These are phyloP conservation scores for Tolypocladium cylindrosporum DNA, from an alignment of 2,329 filamentous ascomycete genomes.

Conservation along the genomic window DNA sequence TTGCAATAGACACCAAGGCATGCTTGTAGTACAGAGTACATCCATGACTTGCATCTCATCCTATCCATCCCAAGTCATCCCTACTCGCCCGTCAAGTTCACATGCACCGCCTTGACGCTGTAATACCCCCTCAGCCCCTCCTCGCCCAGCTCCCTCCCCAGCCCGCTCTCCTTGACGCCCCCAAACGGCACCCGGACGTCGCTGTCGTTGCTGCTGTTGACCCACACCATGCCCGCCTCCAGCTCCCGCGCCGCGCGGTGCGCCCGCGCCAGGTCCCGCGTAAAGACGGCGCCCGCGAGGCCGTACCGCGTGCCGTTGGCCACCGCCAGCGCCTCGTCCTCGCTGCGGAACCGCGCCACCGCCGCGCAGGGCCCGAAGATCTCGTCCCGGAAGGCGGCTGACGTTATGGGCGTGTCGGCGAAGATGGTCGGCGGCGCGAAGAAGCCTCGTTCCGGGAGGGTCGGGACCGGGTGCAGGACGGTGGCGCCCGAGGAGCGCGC, in stretches of 20 bases:
- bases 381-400: slow-evolving; percentile 36
- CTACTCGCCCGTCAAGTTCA: slow-evolving; percentile 21
- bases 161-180: slow-evolving; percentile 37
- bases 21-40: too few relatives aligned
- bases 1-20: too few relatives aligned
- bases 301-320: slow-evolving; percentile 50
- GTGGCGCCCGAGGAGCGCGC: slow-evolving; percentile 45
- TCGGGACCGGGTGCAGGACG: slow-evolving; percentile 53
- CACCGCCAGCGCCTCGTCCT: slow-evolving; percentile 29
- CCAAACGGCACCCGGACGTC: slow-evolving; percentile 35
- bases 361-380: slow-evolving; percentile 35
- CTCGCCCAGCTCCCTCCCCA: slow-evolving; percentile 34
- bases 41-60: too few relatives aligned
- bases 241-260: slow-evolving; percentile 44
- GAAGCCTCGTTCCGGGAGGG: slow-evolving; percentile 26
- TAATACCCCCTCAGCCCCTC: slow-evolving; percentile 32
- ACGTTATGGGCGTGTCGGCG: slow-evolving; percentile 28
- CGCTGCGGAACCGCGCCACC: slow-evolving; percentile 29
- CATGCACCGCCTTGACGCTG: slow-evolving; percentile 34
- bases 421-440: slow-evolving; percentile 37
- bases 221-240: slow-evolving; percentile 49
- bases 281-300: slow-evolving; percentile 53
- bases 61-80: too few relatives aligned
- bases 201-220: slow-evolving; percentile 36
- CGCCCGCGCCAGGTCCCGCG: slow-evolving; percentile 40